These are phyloP conservation scores for Afroboletus lepidellus DNA, from an alignment of 1,284 basidiomycete species.

Conservation along the genomic window DNA sequence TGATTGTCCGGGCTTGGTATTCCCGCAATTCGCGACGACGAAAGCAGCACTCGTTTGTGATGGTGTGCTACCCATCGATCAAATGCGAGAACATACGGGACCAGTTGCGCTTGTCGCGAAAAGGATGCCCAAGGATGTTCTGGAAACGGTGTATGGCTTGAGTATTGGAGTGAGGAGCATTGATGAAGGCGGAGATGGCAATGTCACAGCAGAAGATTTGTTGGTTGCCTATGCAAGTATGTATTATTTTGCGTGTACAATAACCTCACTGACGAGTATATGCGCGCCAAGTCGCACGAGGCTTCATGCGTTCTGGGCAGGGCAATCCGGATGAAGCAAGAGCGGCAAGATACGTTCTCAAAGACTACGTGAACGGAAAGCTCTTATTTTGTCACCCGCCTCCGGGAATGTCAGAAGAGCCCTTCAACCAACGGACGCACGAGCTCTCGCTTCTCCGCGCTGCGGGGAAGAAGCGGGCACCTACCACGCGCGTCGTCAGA, in stretches of 20 bases:
- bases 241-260: slow-evolving; percentile 34
- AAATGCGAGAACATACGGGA: slow-evolving; percentile 92
- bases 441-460: slow-evolving; percentile 59
- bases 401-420: slow-evolving; percentile 62
- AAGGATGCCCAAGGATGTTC: slow-evolving; percentile 80
- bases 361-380: slow-evolving; percentile 97
- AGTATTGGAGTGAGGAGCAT: slow-evolving; percentile 63
- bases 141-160: slow-evolving; percentile 91
- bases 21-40: slow-evolving; percentile 96
- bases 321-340: slow-evolving; percentile 98
- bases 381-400: slow-evolving; percentile 91
- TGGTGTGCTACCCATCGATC: slow-evolving; percentile 97
- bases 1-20: slow-evolving; percentile 98
- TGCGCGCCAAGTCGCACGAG: slow-evolving; percentile 73
- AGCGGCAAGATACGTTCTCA: slow-evolving; percentile 89
- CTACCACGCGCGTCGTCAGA: slow-evolving; percentile 80
- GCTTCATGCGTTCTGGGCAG: slow-evolving; percentile 90
- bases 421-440: slow-evolving; percentile 80
- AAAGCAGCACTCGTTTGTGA: slow-evolving; percentile 96
- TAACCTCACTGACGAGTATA: slow-evolving; percentile 9
- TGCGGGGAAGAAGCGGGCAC: slow-evolving; percentile 79
- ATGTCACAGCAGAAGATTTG: slow-evolving; percentile 80
- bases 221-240: slow-evolving; percentile 88
- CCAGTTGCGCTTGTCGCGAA: slow-evolving; percentile 81
- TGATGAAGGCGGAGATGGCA: slow-evolving; percentile 87